Evolutionary conservation across 1,284 basidiomycete species (phyloP), one percentile per base, ranked within the genome.

Genomic region (Marasmius fiardii): DNA sequence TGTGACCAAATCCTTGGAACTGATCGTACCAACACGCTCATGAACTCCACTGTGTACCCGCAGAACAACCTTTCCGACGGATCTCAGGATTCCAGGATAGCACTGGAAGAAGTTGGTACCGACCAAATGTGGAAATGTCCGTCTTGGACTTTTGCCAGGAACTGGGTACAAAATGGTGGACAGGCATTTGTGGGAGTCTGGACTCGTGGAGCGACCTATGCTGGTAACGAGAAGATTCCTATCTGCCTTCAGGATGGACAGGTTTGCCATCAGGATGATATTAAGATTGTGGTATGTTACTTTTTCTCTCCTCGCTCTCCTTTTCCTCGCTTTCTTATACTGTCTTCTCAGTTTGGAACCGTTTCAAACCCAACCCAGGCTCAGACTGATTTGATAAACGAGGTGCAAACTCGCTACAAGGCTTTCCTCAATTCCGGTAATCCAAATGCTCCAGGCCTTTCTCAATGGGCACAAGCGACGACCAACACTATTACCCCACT

Each of bases 251-350:
- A 77, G 57, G 43, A 70, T 28, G 85, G 82, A 18, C 65, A 69
- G 20, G 83, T 89, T 33, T 90, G 88, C 67, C 88, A 90, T 65
- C 78, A 88, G 65, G 86, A 89, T 63, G 87, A 90, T 62, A 89
- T 90, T 54, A 71, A 83, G 72, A 85, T 90, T 65, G 21, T 45
- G 26, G 26, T 45, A 45, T 2, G 44, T 45, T 10, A 8, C 10
- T 23, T 28, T 28, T 6, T 2, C 8, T 24, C 8, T 28, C n/a
- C 26, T 24, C 5, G 6, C 1, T 23, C 4, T 16, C 3, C 11
- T 28, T 7, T 5, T 28, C 44, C 14, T n/a, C 14, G n/a, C 12
- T 41, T 41, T 31, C 28, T 31, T 31, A 41, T 7, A n/a, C 14
- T 56, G 57, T 26, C 53, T 53, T 41, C 56, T 24, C 61, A 86